A percentile compares a stretch with the other conserved stretches of the same genome.
Conservation (phyloP, 352 stramenopile species). For the Plasmopara viticola region DNA sequence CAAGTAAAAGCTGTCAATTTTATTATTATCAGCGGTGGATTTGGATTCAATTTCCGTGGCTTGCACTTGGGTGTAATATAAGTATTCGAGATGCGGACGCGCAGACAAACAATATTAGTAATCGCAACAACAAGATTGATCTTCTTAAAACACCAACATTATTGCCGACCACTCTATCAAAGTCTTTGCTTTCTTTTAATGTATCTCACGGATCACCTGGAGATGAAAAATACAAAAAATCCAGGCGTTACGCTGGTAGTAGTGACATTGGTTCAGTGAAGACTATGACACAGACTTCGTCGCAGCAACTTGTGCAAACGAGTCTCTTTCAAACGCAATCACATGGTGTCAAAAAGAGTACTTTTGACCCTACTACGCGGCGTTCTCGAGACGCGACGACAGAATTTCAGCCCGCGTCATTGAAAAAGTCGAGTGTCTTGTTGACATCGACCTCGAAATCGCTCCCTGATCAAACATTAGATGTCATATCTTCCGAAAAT, state of each 20-base stretch:
- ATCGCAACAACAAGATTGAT: not conserved
- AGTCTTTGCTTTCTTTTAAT: slow-evolving; percentile 3
- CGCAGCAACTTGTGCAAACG: slow-evolving; percentile 13
- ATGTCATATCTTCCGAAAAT: slow-evolving; percentile 62
- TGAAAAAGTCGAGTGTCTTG: slow-evolving; percentile 35
- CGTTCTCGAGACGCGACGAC: slow-evolving; percentile 37
- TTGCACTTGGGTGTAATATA: slow-evolving; percentile 74
- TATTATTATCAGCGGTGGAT: slow-evolving; percentile 91
- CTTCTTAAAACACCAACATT: slow-evolving; percentile 1
- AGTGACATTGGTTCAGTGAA: slow-evolving; percentile 3
- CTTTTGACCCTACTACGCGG: slow-evolving; percentile 37
- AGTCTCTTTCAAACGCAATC: slow-evolving; percentile 51
- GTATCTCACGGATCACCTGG: slow-evolving; percentile 10
- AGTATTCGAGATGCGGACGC: slow-evolving; percentile 42
- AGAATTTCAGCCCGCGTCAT: slow-evolving; percentile 31
- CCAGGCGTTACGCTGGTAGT: slow-evolving; percentile 1
- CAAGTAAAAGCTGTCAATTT: slow-evolving; percentile 47
- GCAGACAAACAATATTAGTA: slow-evolving; percentile 11
- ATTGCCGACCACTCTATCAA: slow-evolving; percentile 7
- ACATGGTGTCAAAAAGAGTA: slow-evolving; percentile 66
- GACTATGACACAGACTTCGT: not conserved
- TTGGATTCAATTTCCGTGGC: slow-evolving; percentile 92
- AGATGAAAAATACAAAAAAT: slow-evolving; percentile 25
- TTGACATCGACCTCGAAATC: slow-evolving; percentile 21
- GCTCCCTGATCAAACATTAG: slow-evolving; percentile 29